Evolutionary conservation across 2,329 filamentous ascomycete species (phyloP).

Genomic region (Ascochyta viciae-villosae): DNA sequence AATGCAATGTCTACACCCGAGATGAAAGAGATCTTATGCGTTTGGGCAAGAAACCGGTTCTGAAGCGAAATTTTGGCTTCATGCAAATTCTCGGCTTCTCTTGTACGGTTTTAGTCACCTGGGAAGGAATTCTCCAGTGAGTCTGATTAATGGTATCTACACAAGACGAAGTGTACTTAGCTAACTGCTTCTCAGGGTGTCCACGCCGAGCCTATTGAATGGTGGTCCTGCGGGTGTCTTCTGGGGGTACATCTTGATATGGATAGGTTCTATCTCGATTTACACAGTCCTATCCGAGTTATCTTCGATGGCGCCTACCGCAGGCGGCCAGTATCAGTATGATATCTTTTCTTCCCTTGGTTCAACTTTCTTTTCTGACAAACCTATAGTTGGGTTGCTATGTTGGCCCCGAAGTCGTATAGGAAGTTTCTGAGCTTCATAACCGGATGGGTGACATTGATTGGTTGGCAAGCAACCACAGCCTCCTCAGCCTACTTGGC

Average conservation of each 20-base stretch:
- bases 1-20: neutral
- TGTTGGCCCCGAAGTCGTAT: slow-evolving; percentile 41
- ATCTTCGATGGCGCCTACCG: slow-evolving; percentile 28
- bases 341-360: neutral
- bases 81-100: slow-evolving; percentile 21
- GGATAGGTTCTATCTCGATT: slow-evolving; percentile 19
- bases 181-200: neutral
- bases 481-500: slow-evolving; percentile 26
- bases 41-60: slow-evolving; percentile 2
- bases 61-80: slow-evolving; percentile 21
- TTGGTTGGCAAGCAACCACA: slow-evolving; percentile 44
- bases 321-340: neutral
- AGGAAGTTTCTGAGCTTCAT: slow-evolving; percentile 2
- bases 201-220: slow-evolving; percentile 1
- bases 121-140: slow-evolving; percentile 12
- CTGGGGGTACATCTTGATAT: slow-evolving; percentile 22
- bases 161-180: neutral
- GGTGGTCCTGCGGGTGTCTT: slow-evolving; percentile 26
- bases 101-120: slow-evolving; percentile 21
- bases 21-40: neutral
- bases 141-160: neutral
- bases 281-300: slow-evolving; percentile 25
- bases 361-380: neutral
- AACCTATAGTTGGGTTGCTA: slow-evolving; percentile 38
- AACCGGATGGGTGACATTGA: slow-evolving; percentile 48